Conservation (phyloP, 352 stramenopile species). For the Halophytophthora batemanensis region DNA sequence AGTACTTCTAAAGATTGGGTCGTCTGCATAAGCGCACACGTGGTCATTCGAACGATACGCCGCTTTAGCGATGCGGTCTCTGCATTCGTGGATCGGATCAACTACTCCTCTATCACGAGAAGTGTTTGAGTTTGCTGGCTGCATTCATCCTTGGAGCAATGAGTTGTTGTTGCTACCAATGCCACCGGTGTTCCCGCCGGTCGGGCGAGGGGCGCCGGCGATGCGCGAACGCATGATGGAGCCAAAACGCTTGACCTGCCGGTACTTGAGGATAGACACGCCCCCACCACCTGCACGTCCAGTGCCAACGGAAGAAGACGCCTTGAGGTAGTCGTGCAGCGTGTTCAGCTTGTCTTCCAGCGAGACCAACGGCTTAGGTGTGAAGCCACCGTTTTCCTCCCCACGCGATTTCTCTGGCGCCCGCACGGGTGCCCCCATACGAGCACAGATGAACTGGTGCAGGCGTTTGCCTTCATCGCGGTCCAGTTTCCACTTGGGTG, state of each 20-base stretch:
- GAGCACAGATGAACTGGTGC: constrained; percentile 62
- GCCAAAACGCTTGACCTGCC: constrained; percentile 62
- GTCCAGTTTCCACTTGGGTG: constrained; percentile 39
- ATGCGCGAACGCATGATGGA: constrained; percentile 60
- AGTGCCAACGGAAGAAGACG: constrained; percentile 16
- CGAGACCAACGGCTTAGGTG: constrained; percentile 29
- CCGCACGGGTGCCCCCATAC: constrained; percentile 32
- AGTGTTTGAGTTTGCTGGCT: no score
- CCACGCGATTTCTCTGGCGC: constrained; percentile 27
- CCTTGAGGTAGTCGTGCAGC: constrained; percentile 61
- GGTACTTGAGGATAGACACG: constrained; percentile 49
- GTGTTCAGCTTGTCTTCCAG: constrained; percentile 64
- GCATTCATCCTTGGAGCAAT: no score
- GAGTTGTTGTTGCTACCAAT: not conserved
- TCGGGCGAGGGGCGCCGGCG: constrained; percentile 4
- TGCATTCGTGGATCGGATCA: no score
- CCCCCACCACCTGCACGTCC: constrained; percentile 10
- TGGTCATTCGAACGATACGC: no score
- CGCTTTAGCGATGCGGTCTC: no score
- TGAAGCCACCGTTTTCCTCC: constrained; percentile 45
- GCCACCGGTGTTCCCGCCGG: constrained; percentile 6
- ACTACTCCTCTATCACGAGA: no score
- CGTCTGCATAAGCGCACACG: no score
- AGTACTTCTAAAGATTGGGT: no score
- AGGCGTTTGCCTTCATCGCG: constrained; percentile 50